A percentile compares a stretch with the other conserved stretches of the same genome.
phyloP scores from a whole-genome alignment of 1,284 basidiomycete species.

The Marasmius sp. region DNA sequence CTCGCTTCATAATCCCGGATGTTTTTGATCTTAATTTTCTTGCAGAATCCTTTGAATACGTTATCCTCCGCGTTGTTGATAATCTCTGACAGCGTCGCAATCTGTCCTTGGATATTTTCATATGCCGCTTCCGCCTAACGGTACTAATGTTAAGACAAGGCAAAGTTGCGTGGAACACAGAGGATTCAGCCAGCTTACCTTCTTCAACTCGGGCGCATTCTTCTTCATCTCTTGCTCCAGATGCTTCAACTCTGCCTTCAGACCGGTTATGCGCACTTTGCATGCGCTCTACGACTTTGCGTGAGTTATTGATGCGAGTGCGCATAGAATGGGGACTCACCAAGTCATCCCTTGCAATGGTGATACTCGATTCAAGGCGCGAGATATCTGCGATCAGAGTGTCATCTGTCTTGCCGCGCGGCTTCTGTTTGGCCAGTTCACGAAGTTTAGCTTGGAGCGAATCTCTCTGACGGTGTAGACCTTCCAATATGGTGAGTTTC shows the following conservation, averaged over 20 bases:
- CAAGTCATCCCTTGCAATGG: conserved; percentile 80
- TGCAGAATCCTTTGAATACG: conserved; percentile 83
- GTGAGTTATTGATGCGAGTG: neutral
- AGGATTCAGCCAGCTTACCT: conserved; percentile 37
- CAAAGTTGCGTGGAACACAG: neutral
- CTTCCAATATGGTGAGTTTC: conserved; percentile 34
- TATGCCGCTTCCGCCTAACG: conserved; percentile 54
- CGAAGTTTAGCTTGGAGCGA: conserved; percentile 76
- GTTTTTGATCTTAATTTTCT: conserved; percentile 75
- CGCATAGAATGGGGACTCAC: conserved; percentile 41
- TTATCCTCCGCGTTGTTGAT: conserved; percentile 81
- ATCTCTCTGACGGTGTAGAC: conserved; percentile 73
- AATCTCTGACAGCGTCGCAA: conserved; percentile 55
- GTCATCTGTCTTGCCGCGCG: conserved; percentile 82
- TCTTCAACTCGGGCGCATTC: conserved; percentile 64
- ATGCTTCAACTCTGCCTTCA: conserved; percentile 80
- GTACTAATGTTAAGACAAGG: neutral
- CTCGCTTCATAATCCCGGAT: conserved; percentile 96
- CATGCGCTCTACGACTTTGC: conserved; percentile 49
- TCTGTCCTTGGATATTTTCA: conserved; percentile 52
- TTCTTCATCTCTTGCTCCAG: conserved; percentile 71
- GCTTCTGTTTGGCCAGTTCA: conserved; percentile 81
- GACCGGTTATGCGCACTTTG: conserved; percentile 66
- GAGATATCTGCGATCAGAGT: conserved; percentile 74
- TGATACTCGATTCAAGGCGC: conserved; percentile 74